Percentiles rank a stretch among this genome's conserved stretches.
phyloP scores from a whole-genome alignment of 345 rosid genomes.

The Crucihimalaya himalaica region DNA sequence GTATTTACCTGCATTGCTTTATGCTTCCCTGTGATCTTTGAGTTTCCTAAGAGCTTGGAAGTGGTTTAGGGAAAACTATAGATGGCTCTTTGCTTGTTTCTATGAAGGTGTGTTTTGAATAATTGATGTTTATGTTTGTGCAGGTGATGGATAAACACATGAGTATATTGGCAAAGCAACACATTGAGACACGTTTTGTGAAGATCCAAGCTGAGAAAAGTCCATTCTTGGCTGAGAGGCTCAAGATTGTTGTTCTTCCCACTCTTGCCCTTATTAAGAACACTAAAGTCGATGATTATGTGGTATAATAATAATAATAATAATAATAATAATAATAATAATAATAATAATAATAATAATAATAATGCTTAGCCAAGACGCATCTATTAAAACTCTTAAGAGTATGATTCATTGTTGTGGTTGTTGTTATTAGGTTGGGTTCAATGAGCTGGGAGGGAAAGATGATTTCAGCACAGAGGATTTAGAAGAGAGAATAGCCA shows the following conservation, averaged over 20 bases:
- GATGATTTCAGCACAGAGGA: slow-evolving; percentile 94
- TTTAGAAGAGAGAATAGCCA: slow-evolving; percentile 87
- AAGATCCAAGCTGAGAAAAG: slow-evolving; percentile 98
- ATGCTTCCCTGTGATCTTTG: not conserved
- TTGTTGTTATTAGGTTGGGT: slow-evolving; percentile 69
- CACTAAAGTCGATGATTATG: slow-evolving; percentile 96
- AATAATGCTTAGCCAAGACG: slow-evolving; percentile 6
- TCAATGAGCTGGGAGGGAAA: slow-evolving; percentile 92
- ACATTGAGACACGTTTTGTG: slow-evolving; percentile 92
- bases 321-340: not conserved
- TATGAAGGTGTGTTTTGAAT: not conserved
- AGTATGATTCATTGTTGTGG: not conserved
- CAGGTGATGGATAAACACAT: slow-evolving; percentile 97
- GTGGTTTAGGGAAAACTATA: not conserved
- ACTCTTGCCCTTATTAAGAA: slow-evolving; percentile 94
- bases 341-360: not conserved
- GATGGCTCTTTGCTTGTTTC: not conserved
- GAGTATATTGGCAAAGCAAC: slow-evolving; percentile 82
- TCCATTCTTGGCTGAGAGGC: slow-evolving; percentile 91
- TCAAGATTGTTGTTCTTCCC: slow-evolving; percentile 90
- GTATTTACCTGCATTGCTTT: not conserved
- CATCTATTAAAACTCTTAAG: not conserved
- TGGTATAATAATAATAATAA: slow-evolving; percentile 49
- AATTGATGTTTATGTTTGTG: slow-evolving; percentile 20
- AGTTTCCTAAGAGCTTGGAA: not conserved